Percentiles rank a stretch among this genome's conserved stretches.
Conservation (phyloP, 1,284 basidiomycete species). For the Cutaneotrichosporon sp. region DNA sequence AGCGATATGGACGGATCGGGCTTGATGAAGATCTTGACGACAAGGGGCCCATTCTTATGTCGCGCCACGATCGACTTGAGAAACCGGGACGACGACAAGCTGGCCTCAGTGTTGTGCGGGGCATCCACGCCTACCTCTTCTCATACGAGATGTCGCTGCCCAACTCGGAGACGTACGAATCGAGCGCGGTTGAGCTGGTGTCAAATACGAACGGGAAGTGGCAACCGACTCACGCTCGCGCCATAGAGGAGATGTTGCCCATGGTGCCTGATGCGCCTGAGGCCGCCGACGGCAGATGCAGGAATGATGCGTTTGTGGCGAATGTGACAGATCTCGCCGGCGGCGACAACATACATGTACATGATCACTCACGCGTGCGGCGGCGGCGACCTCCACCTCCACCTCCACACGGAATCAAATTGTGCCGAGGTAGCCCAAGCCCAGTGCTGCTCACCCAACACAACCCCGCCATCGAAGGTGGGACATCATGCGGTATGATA, state of each 20-base stretch:
- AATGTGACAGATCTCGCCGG: too few species aligned
- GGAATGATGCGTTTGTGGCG: too few species aligned
- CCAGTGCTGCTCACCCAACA: too few species aligned
- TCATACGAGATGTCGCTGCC: constrained; percentile 82
- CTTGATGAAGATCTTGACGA: constrained; percentile 79
- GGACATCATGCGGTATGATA: too few species aligned
- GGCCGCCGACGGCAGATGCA: too few species aligned
- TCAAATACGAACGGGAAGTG: not conserved
- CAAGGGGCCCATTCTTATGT: constrained; percentile 64
- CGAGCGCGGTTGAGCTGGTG: constrained; percentile 61
- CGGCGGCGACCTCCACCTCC: not conserved
- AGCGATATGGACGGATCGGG: constrained; percentile 67
- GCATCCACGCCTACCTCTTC: constrained; percentile 60
- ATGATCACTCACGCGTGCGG: not conserved
- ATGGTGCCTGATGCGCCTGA: constrained; percentile 15
- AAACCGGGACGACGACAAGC: constrained; percentile 77
- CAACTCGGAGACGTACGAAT: constrained; percentile 83
- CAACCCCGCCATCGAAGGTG: too few species aligned
- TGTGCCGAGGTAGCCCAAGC: too few species aligned
- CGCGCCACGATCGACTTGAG: constrained; percentile 82
- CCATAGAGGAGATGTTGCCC: constrained; percentile 49
- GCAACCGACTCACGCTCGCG: constrained; percentile 47
- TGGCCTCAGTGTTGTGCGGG: constrained; percentile 18
- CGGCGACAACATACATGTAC: not conserved
- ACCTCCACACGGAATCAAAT: not conserved